phyloP scores from a whole-genome alignment of 441 rosid species.

The Aquilaria agallochum region DNA sequence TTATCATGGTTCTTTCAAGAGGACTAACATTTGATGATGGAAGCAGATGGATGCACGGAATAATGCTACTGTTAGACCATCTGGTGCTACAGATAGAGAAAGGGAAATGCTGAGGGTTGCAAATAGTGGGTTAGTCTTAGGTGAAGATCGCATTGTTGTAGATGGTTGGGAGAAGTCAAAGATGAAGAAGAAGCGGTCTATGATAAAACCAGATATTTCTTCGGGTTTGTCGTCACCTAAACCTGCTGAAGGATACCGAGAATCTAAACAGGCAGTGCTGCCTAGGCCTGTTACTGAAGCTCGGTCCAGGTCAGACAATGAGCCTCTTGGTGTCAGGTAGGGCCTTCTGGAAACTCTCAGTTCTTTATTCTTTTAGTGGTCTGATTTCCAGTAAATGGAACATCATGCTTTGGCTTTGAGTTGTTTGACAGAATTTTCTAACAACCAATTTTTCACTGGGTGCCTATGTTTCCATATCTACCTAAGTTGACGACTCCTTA shows the following conservation, averaged over 20 bases:
- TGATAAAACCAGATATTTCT: constrained; percentile 77
- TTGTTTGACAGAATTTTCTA: too few relatives aligned
- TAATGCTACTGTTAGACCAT: constrained; percentile 57
- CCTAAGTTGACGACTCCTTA: too few relatives aligned
- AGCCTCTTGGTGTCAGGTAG: constrained; percentile 81
- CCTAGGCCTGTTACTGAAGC: constrained; percentile 60
- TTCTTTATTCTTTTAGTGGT: too few relatives aligned
- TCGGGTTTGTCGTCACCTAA: constrained; percentile 49
- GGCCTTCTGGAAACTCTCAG: too few relatives aligned
- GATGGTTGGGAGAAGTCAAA: constrained; percentile 99
- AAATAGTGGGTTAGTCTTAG: constrained; percentile 50
- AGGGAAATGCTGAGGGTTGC: constrained; percentile 64
- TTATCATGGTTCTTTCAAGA: too few relatives aligned
- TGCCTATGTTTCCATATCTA: too few relatives aligned
- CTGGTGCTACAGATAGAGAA: constrained; percentile 71
- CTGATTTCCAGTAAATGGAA: too few relatives aligned
- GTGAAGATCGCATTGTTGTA: constrained; percentile 74
- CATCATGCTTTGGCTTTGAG: too few relatives aligned
- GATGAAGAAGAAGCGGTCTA: constrained; percentile 97
- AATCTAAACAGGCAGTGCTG: constrained; percentile 73
- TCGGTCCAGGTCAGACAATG: constrained; percentile 70
- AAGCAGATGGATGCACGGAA: constrained; percentile 64
- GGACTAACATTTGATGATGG: constrained; percentile 6
- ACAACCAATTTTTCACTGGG: too few relatives aligned
- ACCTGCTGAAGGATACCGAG: constrained; percentile 68